A percentile compares a stretch with the other conserved stretches of the same genome.
Evolutionary conservation across 176 grass and related monocot species (phyloP).

Genomic region (Musa acuminata): DNA sequence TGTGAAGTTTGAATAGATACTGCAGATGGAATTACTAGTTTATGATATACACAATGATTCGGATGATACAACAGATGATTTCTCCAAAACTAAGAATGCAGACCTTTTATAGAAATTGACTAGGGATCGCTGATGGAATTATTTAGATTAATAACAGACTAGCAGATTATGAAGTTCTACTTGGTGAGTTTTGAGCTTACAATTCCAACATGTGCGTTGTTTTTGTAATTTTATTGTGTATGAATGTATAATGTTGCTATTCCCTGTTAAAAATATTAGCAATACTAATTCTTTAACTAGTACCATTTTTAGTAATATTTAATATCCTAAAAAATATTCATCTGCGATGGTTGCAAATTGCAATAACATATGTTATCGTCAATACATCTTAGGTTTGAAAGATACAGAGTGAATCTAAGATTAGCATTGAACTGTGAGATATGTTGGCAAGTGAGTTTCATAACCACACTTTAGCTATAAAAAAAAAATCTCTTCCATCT

Average conservation of each 20-base stretch:
- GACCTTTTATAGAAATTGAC: neutral
- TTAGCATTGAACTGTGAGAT: neutral
- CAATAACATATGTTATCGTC: neutral
- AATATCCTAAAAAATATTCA: neutral
- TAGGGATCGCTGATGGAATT: neutral
- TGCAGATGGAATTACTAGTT: neutral
- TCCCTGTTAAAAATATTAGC: neutral
- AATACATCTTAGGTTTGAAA: neutral
- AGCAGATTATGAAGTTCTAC: neutral
- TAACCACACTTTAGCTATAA: too few relatives aligned
- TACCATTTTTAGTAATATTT: neutral
- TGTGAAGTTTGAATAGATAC: constrained; percentile 31
- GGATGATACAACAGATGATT: neutral
- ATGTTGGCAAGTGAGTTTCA: neutral
- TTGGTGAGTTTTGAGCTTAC: constrained; percentile 1
- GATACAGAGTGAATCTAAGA: neutral
- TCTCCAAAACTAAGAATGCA: neutral
- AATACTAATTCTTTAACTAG: neutral
- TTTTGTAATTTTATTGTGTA: neutral
- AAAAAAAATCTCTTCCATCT: too few relatives aligned
- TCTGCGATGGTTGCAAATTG: neutral
- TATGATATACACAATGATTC: neutral
- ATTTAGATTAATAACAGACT: neutral
- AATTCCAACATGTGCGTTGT: neutral
- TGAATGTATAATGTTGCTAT: neutral